phyloP scores from a whole-genome alignment of 176 grass and related monocot species.

The Phoenix roebelenii region DNA sequence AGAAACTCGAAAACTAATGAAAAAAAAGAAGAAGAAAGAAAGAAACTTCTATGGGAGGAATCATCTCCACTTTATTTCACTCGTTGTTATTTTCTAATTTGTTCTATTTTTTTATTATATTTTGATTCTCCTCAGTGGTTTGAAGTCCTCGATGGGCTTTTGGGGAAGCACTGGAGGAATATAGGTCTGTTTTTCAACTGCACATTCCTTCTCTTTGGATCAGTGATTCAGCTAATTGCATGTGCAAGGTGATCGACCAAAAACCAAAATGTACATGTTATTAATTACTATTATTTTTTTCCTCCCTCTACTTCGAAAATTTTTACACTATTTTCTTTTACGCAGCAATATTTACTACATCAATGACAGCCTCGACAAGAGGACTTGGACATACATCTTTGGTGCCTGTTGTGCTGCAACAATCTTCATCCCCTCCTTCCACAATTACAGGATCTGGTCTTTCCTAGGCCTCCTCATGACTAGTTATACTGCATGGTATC shows the following conservation, averaged over 20 bases:
- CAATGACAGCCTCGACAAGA: conserved; percentile 86
- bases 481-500: conserved; percentile 81
- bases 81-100: neutral
- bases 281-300: neutral
- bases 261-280: neutral
- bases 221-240: conserved; percentile 96
- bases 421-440: conserved; percentile 95
- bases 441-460: conserved; percentile 95
- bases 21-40: too few species aligned
- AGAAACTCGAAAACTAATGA: too few species aligned
- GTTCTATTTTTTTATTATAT: conserved; percentile 1
- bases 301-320: neutral
- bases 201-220: conserved; percentile 97
- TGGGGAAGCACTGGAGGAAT: conserved; percentile 88
- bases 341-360: conserved; percentile 98
- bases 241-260: conserved; percentile 54
- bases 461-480: conserved; percentile 95
- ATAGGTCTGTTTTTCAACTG: conserved; percentile 88
- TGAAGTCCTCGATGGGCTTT: conserved; percentile 80
- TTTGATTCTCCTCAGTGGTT: conserved; percentile 62
- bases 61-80: too few species aligned
- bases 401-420: conserved; percentile 94
- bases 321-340: neutral
- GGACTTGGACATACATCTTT: conserved; percentile 98
- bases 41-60: too few species aligned